Percentiles rank a stretch among this genome's conserved stretches.
phyloP scores from a whole-genome alignment of 306 rosid genomes.

The Cucurbita argyrosperma region DNA sequence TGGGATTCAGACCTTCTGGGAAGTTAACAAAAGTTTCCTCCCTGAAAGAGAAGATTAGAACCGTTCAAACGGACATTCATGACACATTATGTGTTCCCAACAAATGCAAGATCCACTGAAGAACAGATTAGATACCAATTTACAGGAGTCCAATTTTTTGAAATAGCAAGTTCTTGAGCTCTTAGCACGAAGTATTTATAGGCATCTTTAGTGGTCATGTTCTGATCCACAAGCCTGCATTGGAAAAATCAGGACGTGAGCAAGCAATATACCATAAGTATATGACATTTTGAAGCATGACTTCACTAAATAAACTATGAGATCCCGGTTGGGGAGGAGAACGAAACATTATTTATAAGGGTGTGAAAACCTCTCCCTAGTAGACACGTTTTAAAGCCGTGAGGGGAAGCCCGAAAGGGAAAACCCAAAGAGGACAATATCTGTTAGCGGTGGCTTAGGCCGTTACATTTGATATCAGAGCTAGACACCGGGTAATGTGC shows the following conservation, averaged over 20 bases:
- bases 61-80: neutral
- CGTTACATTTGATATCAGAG: no score
- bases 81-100: no score
- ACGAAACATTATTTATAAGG: no score
- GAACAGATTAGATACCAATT: slow-evolving; percentile 48
- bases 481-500: no score
- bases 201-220: slow-evolving; percentile 66
- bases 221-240: slow-evolving; percentile 58
- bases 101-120: no score
- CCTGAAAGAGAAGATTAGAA: slow-evolving; percentile 36
- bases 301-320: neutral
- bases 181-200: slow-evolving; percentile 75
- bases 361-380: no score
- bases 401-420: no score
- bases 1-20: slow-evolving; percentile 56
- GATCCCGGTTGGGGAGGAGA: neutral
- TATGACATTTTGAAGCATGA: neutral
- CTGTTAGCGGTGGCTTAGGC: no score
- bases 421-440: no score
- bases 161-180: slow-evolving; percentile 79
- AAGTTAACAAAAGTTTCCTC: slow-evolving; percentile 88
- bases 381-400: no score
- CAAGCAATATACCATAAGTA: neutral
- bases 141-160: slow-evolving; percentile 77
- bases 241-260: slow-evolving; percentile 9